Conservation (phyloP, 495 filamentous ascomycete species). For the Paragyromitra xinjiangensis region DNA sequence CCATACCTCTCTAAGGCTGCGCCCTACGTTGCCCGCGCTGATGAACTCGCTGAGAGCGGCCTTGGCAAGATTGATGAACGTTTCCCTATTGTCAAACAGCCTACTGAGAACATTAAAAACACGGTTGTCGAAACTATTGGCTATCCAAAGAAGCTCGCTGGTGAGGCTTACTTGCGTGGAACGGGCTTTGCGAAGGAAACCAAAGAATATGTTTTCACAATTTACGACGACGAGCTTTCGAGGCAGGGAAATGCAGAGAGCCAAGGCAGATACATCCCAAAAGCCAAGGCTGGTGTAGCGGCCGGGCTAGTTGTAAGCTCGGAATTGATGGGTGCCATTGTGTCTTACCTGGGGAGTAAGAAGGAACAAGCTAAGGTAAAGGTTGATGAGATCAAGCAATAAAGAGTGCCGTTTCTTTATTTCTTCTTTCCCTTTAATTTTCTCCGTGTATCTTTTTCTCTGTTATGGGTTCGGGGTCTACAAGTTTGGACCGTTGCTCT, state of each 20-base stretch:
- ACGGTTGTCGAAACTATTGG: constrained; percentile 71
- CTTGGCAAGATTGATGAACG: constrained; percentile 76
- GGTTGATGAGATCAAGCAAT: constrained; percentile 42
- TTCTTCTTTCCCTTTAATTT: constrained; percentile 4
- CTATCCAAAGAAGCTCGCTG: constrained; percentile 70
- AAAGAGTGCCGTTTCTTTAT: background rate
- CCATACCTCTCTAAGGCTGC: constrained; percentile 79
- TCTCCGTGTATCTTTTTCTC: constrained; percentile 19
- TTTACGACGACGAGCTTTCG: constrained; percentile 78
- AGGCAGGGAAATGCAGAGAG: constrained; percentile 71
- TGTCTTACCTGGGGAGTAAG: constrained; percentile 51
- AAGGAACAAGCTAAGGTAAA: constrained; percentile 45
- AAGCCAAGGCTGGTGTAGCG: constrained; percentile 76
- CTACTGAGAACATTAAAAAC: constrained; percentile 76
- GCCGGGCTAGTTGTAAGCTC: constrained; percentile 72
- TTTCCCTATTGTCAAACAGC: constrained; percentile 89
- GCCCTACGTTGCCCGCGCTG: constrained; percentile 84
- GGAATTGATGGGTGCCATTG: constrained; percentile 51
- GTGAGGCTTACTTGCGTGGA: constrained; percentile 48
- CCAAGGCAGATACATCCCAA: constrained; percentile 68
- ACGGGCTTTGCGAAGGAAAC: constrained; percentile 63
- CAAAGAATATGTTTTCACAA: constrained; percentile 76
- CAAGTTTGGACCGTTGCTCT: constrained; percentile 9
- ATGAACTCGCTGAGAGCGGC: constrained; percentile 77
- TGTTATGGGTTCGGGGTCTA: background rate